A percentile compares a stretch with the other conserved stretches of the same genome.
Conservation (phyloP, 352 stramenopile species). For the Hyaloperonospora arabidopsidis region DNA sequence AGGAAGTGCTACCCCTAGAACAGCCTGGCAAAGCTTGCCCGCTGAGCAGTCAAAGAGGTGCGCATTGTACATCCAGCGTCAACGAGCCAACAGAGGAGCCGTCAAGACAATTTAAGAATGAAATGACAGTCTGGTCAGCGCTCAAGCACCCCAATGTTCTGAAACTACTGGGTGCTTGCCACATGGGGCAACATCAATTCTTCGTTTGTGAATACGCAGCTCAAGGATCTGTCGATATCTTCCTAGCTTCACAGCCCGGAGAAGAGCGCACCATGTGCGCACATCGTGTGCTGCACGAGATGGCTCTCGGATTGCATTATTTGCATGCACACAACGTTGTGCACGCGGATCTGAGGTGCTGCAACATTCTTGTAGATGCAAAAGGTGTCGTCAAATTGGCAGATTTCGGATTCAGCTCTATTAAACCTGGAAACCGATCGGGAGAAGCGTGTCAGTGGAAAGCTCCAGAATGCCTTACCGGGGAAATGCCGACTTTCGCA, state of each 20-base stretch:
- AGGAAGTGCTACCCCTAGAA: constrained; percentile 17
- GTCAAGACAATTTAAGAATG: constrained; percentile 14
- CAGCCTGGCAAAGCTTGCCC: constrained; percentile 3
- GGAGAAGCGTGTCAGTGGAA: constrained; percentile 14
- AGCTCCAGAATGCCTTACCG: constrained; percentile 26
- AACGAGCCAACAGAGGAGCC: constrained; percentile 5
- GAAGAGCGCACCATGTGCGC: constrained; percentile 11
- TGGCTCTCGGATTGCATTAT: constrained; percentile 26
- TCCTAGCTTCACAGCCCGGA: constrained; percentile 6
- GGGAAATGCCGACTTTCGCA: constrained; percentile 10
- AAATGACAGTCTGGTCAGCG: constrained; percentile 22
- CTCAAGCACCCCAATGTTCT: constrained; percentile 27
- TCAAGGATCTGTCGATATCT: constrained; percentile 20
- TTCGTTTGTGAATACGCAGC: constrained; percentile 19
- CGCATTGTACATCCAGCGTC: constrained; percentile 5
- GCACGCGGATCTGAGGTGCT: constrained; percentile 22
- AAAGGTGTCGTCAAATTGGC: constrained; percentile 18
- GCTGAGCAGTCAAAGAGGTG: constrained; percentile 6
- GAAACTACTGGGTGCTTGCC: constrained; percentile 24
- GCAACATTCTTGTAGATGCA: constrained; percentile 27
- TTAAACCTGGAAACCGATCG: constrained; percentile 2
- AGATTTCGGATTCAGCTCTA: constrained; percentile 24
- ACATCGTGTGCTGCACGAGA: constrained; percentile 15
- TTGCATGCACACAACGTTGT: constrained; percentile 25
- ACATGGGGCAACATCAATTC: constrained; percentile 18